phyloP scores from a whole-genome alignment of 495 filamentous ascomycete species.

The Chaetomium tenue region DNA sequence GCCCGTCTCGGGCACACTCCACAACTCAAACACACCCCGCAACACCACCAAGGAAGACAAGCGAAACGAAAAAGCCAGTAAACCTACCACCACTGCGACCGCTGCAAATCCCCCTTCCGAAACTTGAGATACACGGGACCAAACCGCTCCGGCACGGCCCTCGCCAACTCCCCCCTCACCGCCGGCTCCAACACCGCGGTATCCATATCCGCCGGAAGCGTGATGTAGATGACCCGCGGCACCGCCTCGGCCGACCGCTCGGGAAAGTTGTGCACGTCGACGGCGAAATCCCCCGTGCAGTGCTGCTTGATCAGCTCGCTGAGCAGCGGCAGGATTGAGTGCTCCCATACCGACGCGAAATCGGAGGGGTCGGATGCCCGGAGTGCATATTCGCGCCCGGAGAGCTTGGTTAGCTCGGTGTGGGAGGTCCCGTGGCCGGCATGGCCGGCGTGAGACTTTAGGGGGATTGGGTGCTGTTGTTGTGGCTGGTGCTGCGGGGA shows the following conservation, averaged over 20 bases:
- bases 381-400: constrained; percentile 2
- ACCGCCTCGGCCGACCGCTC: constrained; percentile 13
- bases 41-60: too few relatives aligned
- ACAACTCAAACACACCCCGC: too few relatives aligned
- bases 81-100: constrained; percentile 9
- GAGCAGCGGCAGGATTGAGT: constrained; percentile 3
- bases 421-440: constrained; percentile 3
- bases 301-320: constrained; percentile 7
- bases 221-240: constrained; percentile 18
- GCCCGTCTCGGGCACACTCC: too few relatives aligned
- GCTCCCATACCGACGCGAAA: constrained; percentile 20
- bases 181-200: neutral
- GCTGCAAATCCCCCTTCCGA: neutral
- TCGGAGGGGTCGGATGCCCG: constrained; percentile 11
- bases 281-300: constrained; percentile 17
- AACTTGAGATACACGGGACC: constrained; percentile 11
- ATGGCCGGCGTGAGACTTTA: neutral
- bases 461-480: neutral
- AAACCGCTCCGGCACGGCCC: constrained; percentile 4
- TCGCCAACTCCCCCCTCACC: neutral
- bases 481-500: neutral
- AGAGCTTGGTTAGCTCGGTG: constrained; percentile 1
- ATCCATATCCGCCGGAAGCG: neutral
- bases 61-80: too few relatives aligned
- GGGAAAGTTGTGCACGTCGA: constrained; percentile 24